These are phyloP conservation scores for Quercus rubra DNA, from an alignment of 306 rosid genomes.

Conservation along the genomic window DNA sequence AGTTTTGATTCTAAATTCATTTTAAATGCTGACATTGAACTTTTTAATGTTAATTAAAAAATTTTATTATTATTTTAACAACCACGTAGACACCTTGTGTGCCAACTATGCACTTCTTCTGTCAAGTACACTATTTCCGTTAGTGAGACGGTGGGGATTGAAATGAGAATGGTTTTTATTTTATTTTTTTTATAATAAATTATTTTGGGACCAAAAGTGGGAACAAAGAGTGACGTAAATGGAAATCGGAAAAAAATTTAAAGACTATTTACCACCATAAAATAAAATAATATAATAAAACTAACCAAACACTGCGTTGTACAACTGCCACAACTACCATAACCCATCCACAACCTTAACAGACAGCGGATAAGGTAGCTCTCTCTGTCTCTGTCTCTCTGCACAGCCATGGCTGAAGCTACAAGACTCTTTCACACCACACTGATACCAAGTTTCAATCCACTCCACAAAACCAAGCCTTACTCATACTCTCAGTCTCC, in stretches of 20 bases:
- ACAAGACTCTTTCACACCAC: constrained; percentile 37
- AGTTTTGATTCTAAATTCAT: too few relatives aligned
- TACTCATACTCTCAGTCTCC: background rate
- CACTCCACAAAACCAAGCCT: constrained; percentile 26
- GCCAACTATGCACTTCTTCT: too few relatives aligned
- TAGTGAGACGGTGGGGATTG: rapidly evolving
- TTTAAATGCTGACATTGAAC: too few relatives aligned
- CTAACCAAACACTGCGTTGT: background rate
- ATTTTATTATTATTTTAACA: too few relatives aligned
- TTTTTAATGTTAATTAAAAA: too few relatives aligned
- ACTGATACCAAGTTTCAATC: constrained; percentile 35
- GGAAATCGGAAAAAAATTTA: too few relatives aligned
- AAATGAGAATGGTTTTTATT: too few relatives aligned
- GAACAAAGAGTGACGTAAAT: too few relatives aligned
- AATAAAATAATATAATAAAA: background rate
- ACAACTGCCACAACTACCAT: constrained; percentile 13
- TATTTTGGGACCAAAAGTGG: too few relatives aligned
- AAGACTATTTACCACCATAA: too few relatives aligned
- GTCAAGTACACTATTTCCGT: rapidly evolving
- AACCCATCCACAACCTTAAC: background rate
- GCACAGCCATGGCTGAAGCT: constrained; percentile 69
- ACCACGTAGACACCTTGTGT: rapidly evolving
- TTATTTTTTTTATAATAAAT: too few relatives aligned
- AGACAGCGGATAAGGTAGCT: constrained; percentile 48
- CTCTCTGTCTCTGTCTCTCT: background rate